Evolutionary conservation across 2,329 filamentous ascomycete species (phyloP).

Genomic region (Aspergillus japonicus): DNA sequence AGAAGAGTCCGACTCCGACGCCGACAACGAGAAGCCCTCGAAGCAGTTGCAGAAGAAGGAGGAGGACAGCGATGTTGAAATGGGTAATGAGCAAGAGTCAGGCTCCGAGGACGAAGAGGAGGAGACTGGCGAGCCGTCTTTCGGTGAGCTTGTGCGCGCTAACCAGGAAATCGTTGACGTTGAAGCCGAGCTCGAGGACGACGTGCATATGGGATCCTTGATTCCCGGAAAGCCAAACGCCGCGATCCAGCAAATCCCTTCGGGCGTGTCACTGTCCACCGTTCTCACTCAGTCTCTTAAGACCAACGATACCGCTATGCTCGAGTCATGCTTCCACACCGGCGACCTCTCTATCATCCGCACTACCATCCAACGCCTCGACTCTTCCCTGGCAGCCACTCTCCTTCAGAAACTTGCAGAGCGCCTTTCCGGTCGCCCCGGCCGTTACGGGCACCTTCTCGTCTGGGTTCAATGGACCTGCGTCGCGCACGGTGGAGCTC

Average conservation of each 20-base stretch:
- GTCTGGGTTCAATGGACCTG: conserved; percentile 96
- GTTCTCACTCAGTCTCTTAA: conserved; percentile 91
- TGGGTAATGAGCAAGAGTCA: conserved; percentile 39
- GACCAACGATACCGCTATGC: conserved; percentile 83
- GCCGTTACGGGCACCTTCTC: conserved; percentile 85
- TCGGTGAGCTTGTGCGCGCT: conserved; percentile 78
- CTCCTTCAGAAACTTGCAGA: conserved; percentile 84
- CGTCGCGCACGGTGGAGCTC: conserved; percentile 84
- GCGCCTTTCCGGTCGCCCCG: conserved; percentile 80
- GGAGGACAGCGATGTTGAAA: conserved; percentile 27
- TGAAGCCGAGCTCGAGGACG: conserved; percentile 48
- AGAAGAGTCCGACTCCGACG: conserved; percentile 24
- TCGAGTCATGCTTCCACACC: conserved; percentile 88
- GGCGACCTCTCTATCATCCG: conserved; percentile 74
- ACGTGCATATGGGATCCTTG: conserved; percentile 44
- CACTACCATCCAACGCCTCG: conserved; percentile 85
- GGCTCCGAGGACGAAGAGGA: conserved; percentile 28
- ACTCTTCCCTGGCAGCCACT: conserved; percentile 75
- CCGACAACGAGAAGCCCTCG: conserved; percentile 18
- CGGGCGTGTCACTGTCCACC: conserved; percentile 79
- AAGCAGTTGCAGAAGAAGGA: conserved; percentile 19
- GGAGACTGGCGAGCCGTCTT: conserved; percentile 62
- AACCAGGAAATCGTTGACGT: conserved; percentile 72
- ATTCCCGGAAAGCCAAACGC: conserved; percentile 47
- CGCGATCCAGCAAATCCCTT: conserved; percentile 58